These are phyloP conservation scores for Malus hybrid DNA, from an alignment of 331 rosid genomes.

Conservation along the genomic window DNA sequence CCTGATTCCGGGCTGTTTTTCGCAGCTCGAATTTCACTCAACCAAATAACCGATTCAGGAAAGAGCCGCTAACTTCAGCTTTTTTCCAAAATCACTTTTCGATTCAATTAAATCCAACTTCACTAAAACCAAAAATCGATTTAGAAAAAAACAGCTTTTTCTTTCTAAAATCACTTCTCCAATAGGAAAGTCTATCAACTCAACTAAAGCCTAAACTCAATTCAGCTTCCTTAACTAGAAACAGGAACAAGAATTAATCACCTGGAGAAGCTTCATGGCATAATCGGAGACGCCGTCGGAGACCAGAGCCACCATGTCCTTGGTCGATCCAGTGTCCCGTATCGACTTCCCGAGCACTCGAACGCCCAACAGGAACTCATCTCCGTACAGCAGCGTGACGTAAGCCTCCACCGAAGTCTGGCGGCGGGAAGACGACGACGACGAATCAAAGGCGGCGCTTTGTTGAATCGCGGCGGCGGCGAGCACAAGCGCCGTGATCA, in stretches of 20 bases:
- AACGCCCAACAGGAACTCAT: constrained; percentile 91
- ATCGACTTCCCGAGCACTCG: constrained; percentile 93
- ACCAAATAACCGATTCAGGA: neutral
- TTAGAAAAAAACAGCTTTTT: no score
- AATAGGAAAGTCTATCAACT: neutral
- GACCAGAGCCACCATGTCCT: constrained; percentile 87
- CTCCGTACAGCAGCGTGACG: constrained; percentile 89
- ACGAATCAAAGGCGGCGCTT: constrained; percentile 32
- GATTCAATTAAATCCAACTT: neutral
- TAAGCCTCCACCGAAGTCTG: constrained; percentile 59
- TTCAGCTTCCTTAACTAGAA: neutral
- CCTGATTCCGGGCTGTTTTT: neutral
- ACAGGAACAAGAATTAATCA: constrained; percentile 1
- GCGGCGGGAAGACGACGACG: neutral
- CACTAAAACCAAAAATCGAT: no score
- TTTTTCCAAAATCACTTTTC: neutral
- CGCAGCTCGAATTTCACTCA: neutral
- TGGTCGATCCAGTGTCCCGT: constrained; percentile 68
- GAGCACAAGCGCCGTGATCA: constrained; percentile 20
- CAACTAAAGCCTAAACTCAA: constrained; percentile 4
- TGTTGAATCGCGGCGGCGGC: constrained; percentile 26
- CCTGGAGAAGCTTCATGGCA: constrained; percentile 75
- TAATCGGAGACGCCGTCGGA: constrained; percentile 90
- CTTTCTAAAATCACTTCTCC: no score
- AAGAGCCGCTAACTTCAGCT: neutral